Evolutionary conservation across 257 asterid genomes (phyloP).

Genomic region (Nicotiana sylvestris): DNA sequence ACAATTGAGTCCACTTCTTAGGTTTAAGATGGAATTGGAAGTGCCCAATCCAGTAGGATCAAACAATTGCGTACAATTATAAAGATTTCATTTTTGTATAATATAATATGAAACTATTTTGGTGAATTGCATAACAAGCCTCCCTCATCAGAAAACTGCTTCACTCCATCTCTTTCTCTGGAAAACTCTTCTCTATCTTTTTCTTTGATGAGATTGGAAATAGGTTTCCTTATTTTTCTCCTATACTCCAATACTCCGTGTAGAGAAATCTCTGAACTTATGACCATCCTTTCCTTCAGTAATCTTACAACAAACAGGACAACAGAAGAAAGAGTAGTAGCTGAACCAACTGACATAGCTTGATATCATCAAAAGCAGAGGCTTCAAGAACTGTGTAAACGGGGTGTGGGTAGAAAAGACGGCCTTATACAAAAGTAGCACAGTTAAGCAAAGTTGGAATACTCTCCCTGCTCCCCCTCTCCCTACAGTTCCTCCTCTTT

Average conservation of each 20-base stretch:
- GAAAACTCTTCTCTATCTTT: not conserved
- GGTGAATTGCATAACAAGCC: not conserved
- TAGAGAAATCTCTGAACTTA: not conserved
- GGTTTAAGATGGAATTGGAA: not conserved
- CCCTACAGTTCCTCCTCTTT: not conserved
- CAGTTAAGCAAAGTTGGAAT: not conserved
- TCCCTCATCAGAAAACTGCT: not conserved
- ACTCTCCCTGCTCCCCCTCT: not conserved
- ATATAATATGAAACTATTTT: not conserved
- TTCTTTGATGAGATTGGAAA: not conserved
- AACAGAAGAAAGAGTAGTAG: not conserved
- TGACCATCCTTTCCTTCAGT: not conserved
- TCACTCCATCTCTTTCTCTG: not conserved
- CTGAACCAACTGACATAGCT: not conserved
- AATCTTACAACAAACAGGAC: not conserved
- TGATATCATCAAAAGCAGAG: not conserved
- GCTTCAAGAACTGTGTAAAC: conserved; percentile 5
- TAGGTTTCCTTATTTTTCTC: not conserved
- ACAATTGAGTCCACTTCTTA: conserved; percentile 1
- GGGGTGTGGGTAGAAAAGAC: not conserved
- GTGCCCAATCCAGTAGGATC: not conserved
- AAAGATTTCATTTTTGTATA: not conserved
- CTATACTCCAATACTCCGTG: not conserved
- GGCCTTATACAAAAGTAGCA: not conserved
- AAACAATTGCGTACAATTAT: not conserved